Percentiles rank a stretch among this genome's conserved stretches.
Evolutionary conservation across 352 stramenopile genomes (phyloP).

Genomic region (Phytophthora pistaciae): DNA sequence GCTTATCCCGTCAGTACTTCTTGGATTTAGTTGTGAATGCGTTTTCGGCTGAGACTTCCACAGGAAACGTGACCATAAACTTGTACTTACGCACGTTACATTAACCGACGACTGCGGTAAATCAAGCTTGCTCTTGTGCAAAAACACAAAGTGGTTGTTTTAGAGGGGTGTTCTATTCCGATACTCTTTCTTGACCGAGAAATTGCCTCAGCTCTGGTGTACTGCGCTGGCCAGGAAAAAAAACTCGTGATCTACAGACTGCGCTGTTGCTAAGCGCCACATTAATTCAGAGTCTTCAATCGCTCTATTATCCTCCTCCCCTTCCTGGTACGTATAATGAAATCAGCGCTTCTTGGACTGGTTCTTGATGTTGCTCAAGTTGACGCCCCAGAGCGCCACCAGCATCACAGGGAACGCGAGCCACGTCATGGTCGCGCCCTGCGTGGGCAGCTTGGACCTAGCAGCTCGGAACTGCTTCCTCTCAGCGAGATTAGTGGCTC

Average conservation of each 20-base stretch:
- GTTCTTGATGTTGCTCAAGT: slow-evolving; percentile 64
- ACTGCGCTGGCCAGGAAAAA: too few species aligned
- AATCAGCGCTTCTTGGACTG: slow-evolving; percentile 50
- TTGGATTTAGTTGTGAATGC: slow-evolving; percentile 56
- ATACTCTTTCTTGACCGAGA: too few species aligned
- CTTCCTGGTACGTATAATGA: slow-evolving; percentile 12
- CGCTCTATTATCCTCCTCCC: slow-evolving; percentile 17
- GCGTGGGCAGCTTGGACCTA: slow-evolving; percentile 62
- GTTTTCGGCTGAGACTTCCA: slow-evolving; percentile 64
- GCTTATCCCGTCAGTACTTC: slow-evolving; percentile 22
- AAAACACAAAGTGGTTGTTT: too few species aligned
- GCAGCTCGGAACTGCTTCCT: slow-evolving; percentile 73
- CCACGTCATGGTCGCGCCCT: slow-evolving; percentile 68
- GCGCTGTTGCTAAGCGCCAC: too few species aligned
- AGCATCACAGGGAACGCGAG: slow-evolving; percentile 67
- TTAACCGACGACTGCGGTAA: not conserved
- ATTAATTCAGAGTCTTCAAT: slow-evolving; percentile 22
- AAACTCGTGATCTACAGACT: too few species aligned
- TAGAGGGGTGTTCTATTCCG: too few species aligned
- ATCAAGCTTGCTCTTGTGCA: not conserved
- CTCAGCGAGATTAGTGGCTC: slow-evolving; percentile 68
- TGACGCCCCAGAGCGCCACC: slow-evolving; percentile 67
- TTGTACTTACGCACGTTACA: not conserved
- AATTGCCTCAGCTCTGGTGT: too few species aligned
- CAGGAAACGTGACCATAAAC: slow-evolving; percentile 40